These are phyloP conservation scores for Lolium multiflorum DNA, from an alignment of 176 grass and related monocot genomes.

Conservation along the genomic window DNA sequence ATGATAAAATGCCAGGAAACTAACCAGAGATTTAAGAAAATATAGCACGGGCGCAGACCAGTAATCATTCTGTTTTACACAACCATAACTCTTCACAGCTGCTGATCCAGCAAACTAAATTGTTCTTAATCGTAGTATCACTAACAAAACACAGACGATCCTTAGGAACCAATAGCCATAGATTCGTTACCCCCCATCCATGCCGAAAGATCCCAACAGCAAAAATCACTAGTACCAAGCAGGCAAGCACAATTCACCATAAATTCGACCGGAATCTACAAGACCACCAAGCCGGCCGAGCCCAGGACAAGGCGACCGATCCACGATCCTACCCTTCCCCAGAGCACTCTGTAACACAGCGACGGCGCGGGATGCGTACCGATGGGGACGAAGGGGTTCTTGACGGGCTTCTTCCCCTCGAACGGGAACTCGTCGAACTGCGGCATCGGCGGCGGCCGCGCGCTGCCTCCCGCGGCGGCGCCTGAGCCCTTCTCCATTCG, in stretches of 20 bases:
- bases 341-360: neutral
- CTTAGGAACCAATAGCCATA: neutral
- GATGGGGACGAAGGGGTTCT: slow-evolving; percentile 97
- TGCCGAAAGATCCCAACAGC: neutral
- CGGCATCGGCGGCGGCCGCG: slow-evolving; percentile 35
- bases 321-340: neutral
- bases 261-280: neutral
- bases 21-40: neutral
- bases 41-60: neutral
- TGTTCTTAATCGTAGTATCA: neutral
- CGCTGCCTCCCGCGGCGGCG: slow-evolving; percentile 30
- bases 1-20: neutral
- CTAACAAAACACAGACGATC: neutral
- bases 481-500: slow-evolving; percentile 53
- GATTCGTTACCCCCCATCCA: neutral
- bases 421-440: slow-evolving; percentile 55
- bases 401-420: slow-evolving; percentile 74
- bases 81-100: neutral
- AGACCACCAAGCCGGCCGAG: neutral
- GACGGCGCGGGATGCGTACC: slow-evolving; percentile 51
- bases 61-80: neutral
- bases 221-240: neutral
- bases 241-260: neutral
- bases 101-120: neutral
- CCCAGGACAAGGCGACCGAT: neutral